Evolutionary conservation across 495 filamentous ascomycete species (phyloP).

Genomic region (Penicillium turbatum): DNA sequence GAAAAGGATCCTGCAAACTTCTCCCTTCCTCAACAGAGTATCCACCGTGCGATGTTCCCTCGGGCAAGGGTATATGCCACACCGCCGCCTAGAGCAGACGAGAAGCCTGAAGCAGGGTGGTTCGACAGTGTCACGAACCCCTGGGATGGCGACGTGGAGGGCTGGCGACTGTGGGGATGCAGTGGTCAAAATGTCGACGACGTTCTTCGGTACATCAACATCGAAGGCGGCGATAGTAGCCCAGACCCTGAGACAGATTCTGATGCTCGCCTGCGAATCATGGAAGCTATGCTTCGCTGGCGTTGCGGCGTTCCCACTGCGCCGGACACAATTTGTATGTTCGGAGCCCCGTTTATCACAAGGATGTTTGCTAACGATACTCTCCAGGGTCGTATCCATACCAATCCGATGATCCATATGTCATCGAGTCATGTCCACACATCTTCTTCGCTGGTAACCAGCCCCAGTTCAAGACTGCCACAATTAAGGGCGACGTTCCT

Average conservation of each 20-base stretch:
- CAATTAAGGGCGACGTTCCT: conserved; percentile 55
- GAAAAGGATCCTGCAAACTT: conserved; percentile 74
- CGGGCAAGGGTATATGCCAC: conserved; percentile 60
- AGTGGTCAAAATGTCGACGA: conserved; percentile 93
- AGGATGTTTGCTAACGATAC: conserved; percentile 9
- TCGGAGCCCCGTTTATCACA: too few relatives aligned
- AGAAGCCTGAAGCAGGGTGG: conserved; percentile 58
- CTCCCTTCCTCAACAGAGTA: conserved; percentile 73
- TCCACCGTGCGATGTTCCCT: conserved; percentile 80
- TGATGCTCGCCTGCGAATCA: conserved; percentile 72
- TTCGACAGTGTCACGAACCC: conserved; percentile 92
- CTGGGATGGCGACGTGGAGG: conserved; percentile 83
- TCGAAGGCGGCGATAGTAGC: conserved; percentile 28
- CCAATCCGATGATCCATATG: conserved; percentile 84
- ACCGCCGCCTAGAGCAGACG: conserved; percentile 44
- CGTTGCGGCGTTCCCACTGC: conserved; percentile 89
- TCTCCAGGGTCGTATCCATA: conserved; percentile 86
- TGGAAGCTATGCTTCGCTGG: conserved; percentile 92
- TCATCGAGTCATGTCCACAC: conserved; percentile 78
- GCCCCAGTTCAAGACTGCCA: conserved; percentile 69
- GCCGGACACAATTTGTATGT: conserved; percentile 92
- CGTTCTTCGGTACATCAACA: conserved; percentile 77
- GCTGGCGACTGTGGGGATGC: conserved; percentile 77
- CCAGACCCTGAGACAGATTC: conserved; percentile 30
- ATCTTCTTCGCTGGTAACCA: conserved; percentile 90